Base-by-base conservation (phyloP, 108 stramenopile species). In the Cafeteria roenbergensis region DNA sequence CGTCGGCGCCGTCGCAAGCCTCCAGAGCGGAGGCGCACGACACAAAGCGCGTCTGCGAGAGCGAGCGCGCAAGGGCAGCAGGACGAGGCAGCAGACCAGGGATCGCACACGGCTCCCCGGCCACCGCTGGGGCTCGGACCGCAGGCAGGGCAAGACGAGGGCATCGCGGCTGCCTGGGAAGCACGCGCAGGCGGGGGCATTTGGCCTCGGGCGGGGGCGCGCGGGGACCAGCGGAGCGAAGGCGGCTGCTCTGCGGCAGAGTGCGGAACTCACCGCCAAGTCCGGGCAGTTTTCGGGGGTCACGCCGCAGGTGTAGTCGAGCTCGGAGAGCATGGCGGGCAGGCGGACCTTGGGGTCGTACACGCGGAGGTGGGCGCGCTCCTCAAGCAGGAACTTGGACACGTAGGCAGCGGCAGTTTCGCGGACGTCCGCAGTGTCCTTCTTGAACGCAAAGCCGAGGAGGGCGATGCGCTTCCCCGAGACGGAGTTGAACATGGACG, bases 391-490 rank as follows among this genome's bases (percentile, higher is more conserved):
- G 70, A 90, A 90, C 55, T 90, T 87, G 26, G 88, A 82, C 26
- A 99, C 90, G 75, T 94, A 95, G 84, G 87, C 92, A 57, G 92
- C 86, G 8, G 97, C 93, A 1, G 93, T 95, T 75, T 99, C 97
- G 53, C 97, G 87, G 36, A 93, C 93, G 84, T 99, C 97, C 1
- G 94, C 97, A 25, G 97, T 96, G 78, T 99, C 95, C 81, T 92
- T 94, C 91, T 99, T 99, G 90, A 99, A 99, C 54, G 97, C 97
- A 72, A 91, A 99, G 71, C 97, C 97, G 57, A 99, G 70, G 51
- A 99, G 75, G 62, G 92, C 90, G 71, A 99, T 96, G 82, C 90
- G 90, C 80, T 99, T 99, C 51, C 94, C 91, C 30, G 95, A 94
- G 27, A 94, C 90, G 53, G 94, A 95, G 91, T 96, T 96, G 82